These are phyloP conservation scores for Pleurotus djamor DNA, from an alignment of 768 basidiomycete genomes.

Conservation along the genomic window DNA sequence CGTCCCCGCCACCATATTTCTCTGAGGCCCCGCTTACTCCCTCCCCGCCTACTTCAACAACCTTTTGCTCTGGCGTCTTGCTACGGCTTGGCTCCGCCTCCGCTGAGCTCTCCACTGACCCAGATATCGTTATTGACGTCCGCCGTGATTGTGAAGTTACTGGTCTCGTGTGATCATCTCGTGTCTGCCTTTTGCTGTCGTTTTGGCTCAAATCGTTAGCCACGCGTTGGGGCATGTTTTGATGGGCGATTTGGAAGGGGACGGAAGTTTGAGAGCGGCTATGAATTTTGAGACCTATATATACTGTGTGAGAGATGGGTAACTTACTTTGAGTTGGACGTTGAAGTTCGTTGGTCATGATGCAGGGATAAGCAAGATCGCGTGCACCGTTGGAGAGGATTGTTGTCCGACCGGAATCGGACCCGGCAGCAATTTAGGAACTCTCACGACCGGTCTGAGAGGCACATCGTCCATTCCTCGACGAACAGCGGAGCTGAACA, in stretches of 20 bases:
- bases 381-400: background rate
- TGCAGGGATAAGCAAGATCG: background rate
- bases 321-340: background rate
- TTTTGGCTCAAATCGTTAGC: background rate
- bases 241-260: background rate
- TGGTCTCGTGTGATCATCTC: background rate
- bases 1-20: background rate
- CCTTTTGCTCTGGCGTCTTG: background rate
- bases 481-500: too few species aligned
- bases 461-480: too few species aligned
- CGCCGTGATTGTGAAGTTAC: background rate
- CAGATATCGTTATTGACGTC: background rate
- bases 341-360: background rate
- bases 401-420: background rate
- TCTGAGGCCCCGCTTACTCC: background rate
- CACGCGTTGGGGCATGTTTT: background rate
- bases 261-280: background rate
- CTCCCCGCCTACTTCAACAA: too few species aligned
- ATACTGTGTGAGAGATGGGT: background rate
- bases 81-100: background rate
- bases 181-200: background rate
- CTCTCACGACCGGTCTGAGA: too few species aligned
- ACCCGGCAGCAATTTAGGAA: background rate
- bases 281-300: background rate
- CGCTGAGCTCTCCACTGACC: background rate